Percentiles rank a stretch among this genome's conserved stretches.
phyloP scores from a whole-genome alignment of 1,284 basidiomycete genomes.

The Boletus mariae region DNA sequence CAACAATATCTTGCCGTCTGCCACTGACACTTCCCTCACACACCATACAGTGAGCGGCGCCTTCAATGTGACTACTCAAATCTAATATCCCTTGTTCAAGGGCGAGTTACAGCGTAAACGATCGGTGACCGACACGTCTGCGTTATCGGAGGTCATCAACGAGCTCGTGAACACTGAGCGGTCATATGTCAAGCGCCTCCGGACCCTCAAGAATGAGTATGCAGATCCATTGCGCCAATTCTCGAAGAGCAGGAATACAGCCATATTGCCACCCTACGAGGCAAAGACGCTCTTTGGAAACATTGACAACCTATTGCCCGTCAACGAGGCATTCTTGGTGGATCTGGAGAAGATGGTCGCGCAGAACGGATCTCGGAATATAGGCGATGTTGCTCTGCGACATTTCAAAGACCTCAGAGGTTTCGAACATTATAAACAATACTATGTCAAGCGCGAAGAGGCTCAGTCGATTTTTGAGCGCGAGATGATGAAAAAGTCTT shows the following conservation, averaged over 20 bases:
- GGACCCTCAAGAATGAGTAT: conserved; percentile 75
- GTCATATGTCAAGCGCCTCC: conserved; percentile 72
- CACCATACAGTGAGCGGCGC: conserved; percentile 42
- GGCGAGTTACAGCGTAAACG: conserved; percentile 47
- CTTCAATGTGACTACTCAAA: not conserved
- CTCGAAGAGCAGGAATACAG: conserved; percentile 78
- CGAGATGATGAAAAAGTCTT: conserved; percentile 73
- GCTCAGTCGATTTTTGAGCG: conserved; percentile 87
- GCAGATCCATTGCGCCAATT: conserved; percentile 88
- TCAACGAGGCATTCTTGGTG: conserved; percentile 81
- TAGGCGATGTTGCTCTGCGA: conserved; percentile 83
- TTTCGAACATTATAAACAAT: conserved; percentile 89
- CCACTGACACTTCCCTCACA: conserved; percentile 36
- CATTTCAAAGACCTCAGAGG: conserved; percentile 81
- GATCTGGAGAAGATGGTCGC: conserved; percentile 80
- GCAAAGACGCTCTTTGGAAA: conserved; percentile 94
- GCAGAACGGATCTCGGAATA: conserved; percentile 51
- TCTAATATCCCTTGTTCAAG: conserved; percentile 32
- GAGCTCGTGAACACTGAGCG: conserved; percentile 78
- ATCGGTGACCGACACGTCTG: conserved; percentile 57
- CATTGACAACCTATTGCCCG: conserved; percentile 83
- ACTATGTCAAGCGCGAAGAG: conserved; percentile 91
- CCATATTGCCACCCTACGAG: conserved; percentile 86
- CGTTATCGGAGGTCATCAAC: conserved; percentile 65
- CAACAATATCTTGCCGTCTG: conserved; percentile 40